phyloP scores from a whole-genome alignment of 345 rosid species.

The Stellera chamaejasme region DNA sequence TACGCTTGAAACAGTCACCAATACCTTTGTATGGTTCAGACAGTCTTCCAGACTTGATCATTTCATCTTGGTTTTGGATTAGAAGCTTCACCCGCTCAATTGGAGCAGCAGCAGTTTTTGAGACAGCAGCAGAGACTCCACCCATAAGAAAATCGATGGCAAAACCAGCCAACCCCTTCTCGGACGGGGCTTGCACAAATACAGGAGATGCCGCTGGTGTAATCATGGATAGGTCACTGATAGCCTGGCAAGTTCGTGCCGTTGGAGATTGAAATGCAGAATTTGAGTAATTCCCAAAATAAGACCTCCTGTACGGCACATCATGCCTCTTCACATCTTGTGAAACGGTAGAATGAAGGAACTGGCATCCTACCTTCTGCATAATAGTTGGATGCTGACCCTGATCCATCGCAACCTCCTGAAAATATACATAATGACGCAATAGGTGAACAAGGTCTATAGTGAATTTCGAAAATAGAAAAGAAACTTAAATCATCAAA shows the following conservation, averaged over 20 bases:
- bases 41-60: conserved; percentile 28
- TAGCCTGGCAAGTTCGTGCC: background rate
- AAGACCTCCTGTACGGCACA: conserved; percentile 8
- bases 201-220: conserved; percentile 11
- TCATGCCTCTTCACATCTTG: conserved; percentile 24
- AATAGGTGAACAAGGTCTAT: too few species aligned
- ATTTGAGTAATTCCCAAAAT: conserved; percentile 19
- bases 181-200: conserved; percentile 21
- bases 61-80: conserved; percentile 36
- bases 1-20: conserved; percentile 28
- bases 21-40: conserved; percentile 35
- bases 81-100: conserved; percentile 30
- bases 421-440: background rate
- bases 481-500: too few species aligned
- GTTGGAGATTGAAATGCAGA: conserved; percentile 12
- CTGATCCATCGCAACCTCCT: conserved; percentile 72
- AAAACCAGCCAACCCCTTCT: conserved; percentile 26
- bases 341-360: conserved; percentile 37
- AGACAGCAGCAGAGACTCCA: conserved; percentile 36
- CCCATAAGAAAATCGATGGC: conserved; percentile 33
- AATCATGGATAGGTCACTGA: conserved; percentile 15
- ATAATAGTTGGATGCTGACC: conserved; percentile 54
- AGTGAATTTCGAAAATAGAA: too few species aligned
- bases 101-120: conserved; percentile 34
- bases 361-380: conserved; percentile 67